Percentiles rank a stretch among this genome's conserved stretches.
Conservation (phyloP, 805 yeast species). For the Hanseniaspora meyeri region DNA sequence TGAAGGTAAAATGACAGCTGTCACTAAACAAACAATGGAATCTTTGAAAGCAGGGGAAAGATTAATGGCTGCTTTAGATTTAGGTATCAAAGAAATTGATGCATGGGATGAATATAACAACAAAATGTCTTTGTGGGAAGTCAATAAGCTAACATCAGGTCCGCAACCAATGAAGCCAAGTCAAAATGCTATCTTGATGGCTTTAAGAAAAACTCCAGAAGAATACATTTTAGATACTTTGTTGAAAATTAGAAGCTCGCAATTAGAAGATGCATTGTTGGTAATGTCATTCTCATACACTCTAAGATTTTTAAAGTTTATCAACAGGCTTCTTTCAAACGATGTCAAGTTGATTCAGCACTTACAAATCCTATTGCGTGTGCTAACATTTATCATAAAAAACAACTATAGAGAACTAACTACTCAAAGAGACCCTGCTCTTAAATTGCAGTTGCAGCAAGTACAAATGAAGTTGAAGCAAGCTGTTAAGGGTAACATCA, state of each 20-base stretch:
- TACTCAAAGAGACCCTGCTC: conserved; percentile 47
- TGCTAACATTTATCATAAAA: conserved; percentile 61
- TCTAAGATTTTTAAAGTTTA: conserved; percentile 53
- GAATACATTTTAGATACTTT: conserved; percentile 67
- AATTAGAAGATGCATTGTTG: conserved; percentile 81
- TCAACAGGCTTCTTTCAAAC: conserved; percentile 56
- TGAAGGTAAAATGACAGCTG: conserved; percentile 39
- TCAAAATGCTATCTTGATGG: conserved; percentile 59
- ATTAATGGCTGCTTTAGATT: conserved; percentile 79
- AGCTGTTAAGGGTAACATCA: conserved; percentile 39
- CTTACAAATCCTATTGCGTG: conserved; percentile 56
- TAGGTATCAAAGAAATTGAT: conserved; percentile 61
- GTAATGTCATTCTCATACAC: conserved; percentile 85
- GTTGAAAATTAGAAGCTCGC: conserved; percentile 62
- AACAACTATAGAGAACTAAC: conserved; percentile 71
- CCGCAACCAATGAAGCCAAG: conserved; percentile 48
- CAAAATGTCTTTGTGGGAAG: conserved; percentile 32
- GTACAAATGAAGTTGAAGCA: conserved; percentile 53
- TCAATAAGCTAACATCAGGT: conserved; percentile 30
- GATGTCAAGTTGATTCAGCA: conserved; percentile 37
- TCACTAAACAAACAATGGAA: conserved; percentile 73
- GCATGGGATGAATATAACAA: conserved; percentile 39
- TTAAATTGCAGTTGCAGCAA: conserved; percentile 51
- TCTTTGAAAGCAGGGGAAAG: conserved; percentile 91
- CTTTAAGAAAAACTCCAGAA: conserved; percentile 59